Conservation (phyloP, 345 rosid genomes). For the Corymbia maculata region DNA sequence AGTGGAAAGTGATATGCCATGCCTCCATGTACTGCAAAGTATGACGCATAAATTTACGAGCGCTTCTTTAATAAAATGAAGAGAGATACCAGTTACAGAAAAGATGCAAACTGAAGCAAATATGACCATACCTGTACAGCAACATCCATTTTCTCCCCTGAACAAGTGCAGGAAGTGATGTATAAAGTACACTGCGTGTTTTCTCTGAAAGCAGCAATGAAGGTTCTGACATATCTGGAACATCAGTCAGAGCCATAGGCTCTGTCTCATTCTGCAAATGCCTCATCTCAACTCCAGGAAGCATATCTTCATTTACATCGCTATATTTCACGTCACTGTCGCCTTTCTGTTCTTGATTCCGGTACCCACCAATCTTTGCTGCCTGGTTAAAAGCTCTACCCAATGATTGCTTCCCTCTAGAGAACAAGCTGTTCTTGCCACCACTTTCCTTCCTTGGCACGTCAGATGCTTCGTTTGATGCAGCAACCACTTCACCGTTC, state of each 20-base stretch:
- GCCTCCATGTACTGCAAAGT: slow-evolving; percentile 85
- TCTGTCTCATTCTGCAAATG: slow-evolving; percentile 26
- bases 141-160: slow-evolving; percentile 92
- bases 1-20: slow-evolving; percentile 88
- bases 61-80: neutral
- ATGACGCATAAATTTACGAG: neutral
- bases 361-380: slow-evolving; percentile 38
- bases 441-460: slow-evolving; percentile 41
- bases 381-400: slow-evolving; percentile 41
- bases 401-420: slow-evolving; percentile 66
- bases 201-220: slow-evolving; percentile 72
- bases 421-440: slow-evolving; percentile 51
- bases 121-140: slow-evolving; percentile 59
- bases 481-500: slow-evolving; percentile 13
- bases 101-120: neutral
- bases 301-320: slow-evolving; percentile 20
- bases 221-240: slow-evolving; percentile 68
- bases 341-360: slow-evolving; percentile 33
- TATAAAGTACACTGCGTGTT: slow-evolving; percentile 45
- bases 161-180: slow-evolving; percentile 78
- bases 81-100: neutral
- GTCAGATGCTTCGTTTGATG: slow-evolving; percentile 5
- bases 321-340: slow-evolving; percentile 25
- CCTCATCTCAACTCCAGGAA: slow-evolving; percentile 56
- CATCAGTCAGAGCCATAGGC: slow-evolving; percentile 7